These are phyloP conservation scores for Jaltomata sinuosa DNA, from an alignment of 257 asterid genomes.

Conservation along the genomic window DNA sequence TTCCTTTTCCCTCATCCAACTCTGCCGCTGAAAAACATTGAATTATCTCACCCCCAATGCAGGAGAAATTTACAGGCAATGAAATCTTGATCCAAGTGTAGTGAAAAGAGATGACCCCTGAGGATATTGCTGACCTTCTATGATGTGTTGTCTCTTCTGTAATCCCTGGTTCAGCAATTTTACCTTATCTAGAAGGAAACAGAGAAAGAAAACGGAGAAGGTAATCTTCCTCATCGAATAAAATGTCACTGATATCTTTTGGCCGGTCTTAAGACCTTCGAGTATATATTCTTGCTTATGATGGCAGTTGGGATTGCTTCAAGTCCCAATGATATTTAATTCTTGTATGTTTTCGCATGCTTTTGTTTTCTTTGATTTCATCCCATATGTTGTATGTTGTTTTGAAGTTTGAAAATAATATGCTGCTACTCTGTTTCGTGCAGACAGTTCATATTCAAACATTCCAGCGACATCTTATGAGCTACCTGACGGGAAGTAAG, in stretches of 20 bases:
- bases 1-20: neutral
- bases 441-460: constrained; percentile 94
- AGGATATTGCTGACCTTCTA: neutral
- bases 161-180: neutral
- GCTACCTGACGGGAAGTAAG: constrained; percentile 99
- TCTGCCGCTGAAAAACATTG: neutral
- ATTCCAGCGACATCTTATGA: constrained; percentile 95
- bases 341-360: neutral
- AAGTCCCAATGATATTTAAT: neutral
- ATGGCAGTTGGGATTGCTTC: neutral
- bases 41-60: neutral
- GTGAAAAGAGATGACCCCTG: neutral
- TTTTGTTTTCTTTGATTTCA: neutral
- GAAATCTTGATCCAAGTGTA: neutral
- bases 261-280: neutral
- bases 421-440: constrained; percentile 13
- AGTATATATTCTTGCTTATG: neutral
- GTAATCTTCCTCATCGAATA: neutral
- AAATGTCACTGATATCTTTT: neutral
- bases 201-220: neutral
- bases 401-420: neutral
- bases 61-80: neutral
- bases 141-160: neutral
- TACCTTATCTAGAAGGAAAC: neutral
- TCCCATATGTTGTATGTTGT: neutral